These are phyloP conservation scores for Phytophthora cactorum DNA, from an alignment of 352 stramenopile genomes.

Conservation along the genomic window DNA sequence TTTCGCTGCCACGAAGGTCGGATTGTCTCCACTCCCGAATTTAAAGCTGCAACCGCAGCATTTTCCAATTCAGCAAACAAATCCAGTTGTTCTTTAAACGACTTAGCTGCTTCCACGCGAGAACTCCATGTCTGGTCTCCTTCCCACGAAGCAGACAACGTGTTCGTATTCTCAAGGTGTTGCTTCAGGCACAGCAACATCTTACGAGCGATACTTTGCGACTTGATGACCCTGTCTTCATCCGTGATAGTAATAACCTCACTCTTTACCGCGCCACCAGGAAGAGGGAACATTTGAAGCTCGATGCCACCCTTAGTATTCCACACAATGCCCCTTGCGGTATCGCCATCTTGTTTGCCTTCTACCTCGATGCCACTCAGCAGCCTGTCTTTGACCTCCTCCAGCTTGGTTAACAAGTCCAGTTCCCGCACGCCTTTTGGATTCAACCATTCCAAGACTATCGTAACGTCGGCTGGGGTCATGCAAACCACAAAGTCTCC, in stretches of 20 bases:
- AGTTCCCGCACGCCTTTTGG: constrained; percentile 74
- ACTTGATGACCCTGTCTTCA: constrained; percentile 49
- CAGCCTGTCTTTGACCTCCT: constrained; percentile 50
- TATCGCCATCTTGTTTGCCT: constrained; percentile 27
- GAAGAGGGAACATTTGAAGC: constrained; percentile 76
- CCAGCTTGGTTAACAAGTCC: constrained; percentile 65
- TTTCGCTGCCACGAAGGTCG: constrained; percentile 79
- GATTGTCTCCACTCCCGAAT: constrained; percentile 60
- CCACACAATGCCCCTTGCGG: constrained; percentile 23
- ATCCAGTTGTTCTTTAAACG: constrained; percentile 42
- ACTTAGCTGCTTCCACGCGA: constrained; percentile 40
- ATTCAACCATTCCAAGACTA: constrained; percentile 75
- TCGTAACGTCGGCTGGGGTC: constrained; percentile 44
- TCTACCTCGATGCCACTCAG: constrained; percentile 34
- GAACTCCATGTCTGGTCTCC: constrained; percentile 45
- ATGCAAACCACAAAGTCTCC: constrained; percentile 66
- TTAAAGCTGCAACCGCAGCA: constrained; percentile 46
- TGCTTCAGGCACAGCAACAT: constrained; percentile 72
- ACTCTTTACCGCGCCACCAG: constrained; percentile 52
- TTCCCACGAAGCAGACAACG: constrained; percentile 58
- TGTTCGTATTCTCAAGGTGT: constrained; percentile 64
- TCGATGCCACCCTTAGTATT: constrained; percentile 46
- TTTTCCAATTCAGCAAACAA: constrained; percentile 71
- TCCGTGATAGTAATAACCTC: constrained; percentile 56
- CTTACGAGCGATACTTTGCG: constrained; percentile 48